phyloP scores from a whole-genome alignment of 169 alveolate genomes.

The Plasmodium gonderi region DNA sequence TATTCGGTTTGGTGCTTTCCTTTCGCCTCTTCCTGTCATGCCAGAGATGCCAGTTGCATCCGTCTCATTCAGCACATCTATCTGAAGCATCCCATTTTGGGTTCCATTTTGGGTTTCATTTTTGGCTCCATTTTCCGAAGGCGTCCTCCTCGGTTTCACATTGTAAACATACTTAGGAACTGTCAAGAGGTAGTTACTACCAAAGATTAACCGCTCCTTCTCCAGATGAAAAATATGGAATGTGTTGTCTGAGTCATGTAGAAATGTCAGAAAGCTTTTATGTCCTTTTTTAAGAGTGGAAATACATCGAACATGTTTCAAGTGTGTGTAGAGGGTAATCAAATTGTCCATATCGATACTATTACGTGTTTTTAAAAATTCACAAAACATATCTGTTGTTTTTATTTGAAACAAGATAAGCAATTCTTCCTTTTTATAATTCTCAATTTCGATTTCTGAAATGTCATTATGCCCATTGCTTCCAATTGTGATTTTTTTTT shows the following conservation, averaged over 20 bases:
- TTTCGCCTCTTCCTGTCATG: neutral
- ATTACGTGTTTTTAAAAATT: slow-evolving; percentile 1
- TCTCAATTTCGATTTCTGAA: neutral
- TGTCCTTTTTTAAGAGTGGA: neutral
- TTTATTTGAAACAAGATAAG: neutral
- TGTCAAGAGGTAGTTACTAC: neutral
- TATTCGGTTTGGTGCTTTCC: neutral
- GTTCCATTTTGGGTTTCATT: too few relatives aligned
- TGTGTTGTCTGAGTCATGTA: neutral
- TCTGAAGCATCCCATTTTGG: too few relatives aligned
- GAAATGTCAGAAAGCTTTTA: neutral
- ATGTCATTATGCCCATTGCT: too few relatives aligned
- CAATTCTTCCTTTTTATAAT: neutral
- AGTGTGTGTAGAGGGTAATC: neutral
- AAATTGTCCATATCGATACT: neutral
- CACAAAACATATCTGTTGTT: neutral
- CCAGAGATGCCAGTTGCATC: neutral
- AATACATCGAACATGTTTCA: slow-evolving; percentile 6
- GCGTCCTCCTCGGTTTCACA: neutral
- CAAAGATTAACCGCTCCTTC: neutral
- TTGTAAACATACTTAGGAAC: slow-evolving; percentile 51
- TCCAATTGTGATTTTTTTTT: too few relatives aligned
- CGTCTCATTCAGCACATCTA: too few relatives aligned
- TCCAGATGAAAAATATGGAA: slow-evolving; percentile 12
- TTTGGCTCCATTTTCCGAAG: too few relatives aligned